Evolutionary conservation across 139 green algal genomes (phyloP), one percentile per base, ranked within the genome.

Genomic region (Tetratostichococcus sp.): DNA sequence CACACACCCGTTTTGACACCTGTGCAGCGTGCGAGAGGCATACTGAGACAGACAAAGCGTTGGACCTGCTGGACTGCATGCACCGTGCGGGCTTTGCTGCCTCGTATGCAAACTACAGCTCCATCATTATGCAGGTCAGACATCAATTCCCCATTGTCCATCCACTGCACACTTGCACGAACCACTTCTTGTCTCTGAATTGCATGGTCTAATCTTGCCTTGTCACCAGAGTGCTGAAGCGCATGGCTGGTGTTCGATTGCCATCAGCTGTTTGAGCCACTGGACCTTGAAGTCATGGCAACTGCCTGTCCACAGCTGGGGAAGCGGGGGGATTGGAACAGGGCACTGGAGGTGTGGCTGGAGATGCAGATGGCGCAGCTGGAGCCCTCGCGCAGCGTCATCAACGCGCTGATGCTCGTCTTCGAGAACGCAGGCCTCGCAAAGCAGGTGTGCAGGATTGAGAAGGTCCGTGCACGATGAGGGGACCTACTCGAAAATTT

Each of bases 1-100:
- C 19, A 39, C 19, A 26, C 22, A 30, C 67, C n/a, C n/a, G 31
- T 21, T 19, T 21, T 4, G 4, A 21, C 32, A 11, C 33, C 31
- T 31, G 16, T 17, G 57, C 72, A 4, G 82, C 86, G 30, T 89
- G 83, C 71, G 81, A 87, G 42, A 71, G 79, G n/a, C 72, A 72
- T 6, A 75, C 68, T 67, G 68, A 75, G 28, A 59, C 72, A 35
- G 67, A 83, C 33, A 30, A 74, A 25, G 82, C 73, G 30, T 30
- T 79, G 26, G 65, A 66, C 22, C 65, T 89, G 23, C 73, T 87
- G 69, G 84, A 87, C 59, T 39, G 68, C 30, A 79, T 83, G 58
- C 84, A 89, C 25, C 25, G 23, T 1, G 42, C 68, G 25, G 72
- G 82, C 4, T 68, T 79, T 14, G 30, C 66, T 31, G 81, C 70